These are phyloP conservation scores for Pleurotus pulmonarius DNA, from an alignment of 768 basidiomycete species.

Conservation along the genomic window DNA sequence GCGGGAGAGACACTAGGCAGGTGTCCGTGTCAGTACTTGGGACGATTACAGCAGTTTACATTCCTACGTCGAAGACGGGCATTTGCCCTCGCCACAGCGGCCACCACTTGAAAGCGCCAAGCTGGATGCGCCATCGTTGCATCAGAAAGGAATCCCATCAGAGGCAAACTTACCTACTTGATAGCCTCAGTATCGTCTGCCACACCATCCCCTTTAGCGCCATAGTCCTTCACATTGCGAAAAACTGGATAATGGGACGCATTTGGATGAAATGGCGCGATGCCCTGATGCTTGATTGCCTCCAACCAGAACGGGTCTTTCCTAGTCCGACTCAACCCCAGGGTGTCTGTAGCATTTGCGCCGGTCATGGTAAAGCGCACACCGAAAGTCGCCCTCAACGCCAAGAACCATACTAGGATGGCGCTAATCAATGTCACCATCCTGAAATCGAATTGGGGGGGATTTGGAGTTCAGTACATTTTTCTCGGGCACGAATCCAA, in stretches of 20 bases:
- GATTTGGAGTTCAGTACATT: background rate
- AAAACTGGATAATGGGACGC: conserved; percentile 61
- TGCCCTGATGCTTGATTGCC: conserved; percentile 68
- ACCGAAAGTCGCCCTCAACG: too few species aligned
- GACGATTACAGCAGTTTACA: background rate
- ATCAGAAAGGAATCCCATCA: background rate
- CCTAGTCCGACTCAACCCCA: conserved; percentile 32
- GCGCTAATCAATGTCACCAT: background rate
- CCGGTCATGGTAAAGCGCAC: background rate
- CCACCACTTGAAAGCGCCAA: conserved; percentile 56
- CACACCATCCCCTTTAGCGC: conserved; percentile 51
- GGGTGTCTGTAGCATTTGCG: background rate
- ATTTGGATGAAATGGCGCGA: conserved; percentile 58
- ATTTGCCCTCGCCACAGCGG: conserved; percentile 58
- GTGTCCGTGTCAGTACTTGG: background rate
- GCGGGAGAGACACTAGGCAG: conserved; percentile 56
- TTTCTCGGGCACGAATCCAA: background rate
- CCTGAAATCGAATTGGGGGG: background rate
- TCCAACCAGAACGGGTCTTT: conserved; percentile 67
- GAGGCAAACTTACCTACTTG: conserved; percentile 37
- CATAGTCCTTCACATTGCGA: conserved; percentile 64
- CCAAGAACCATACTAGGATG: background rate
- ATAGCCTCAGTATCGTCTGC: conserved; percentile 75
- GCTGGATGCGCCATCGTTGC: conserved; percentile 26
- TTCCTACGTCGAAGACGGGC: conserved; percentile 55